phyloP scores from a whole-genome alignment of 805 yeast genomes.

The Suhomyces faveliae region DNA sequence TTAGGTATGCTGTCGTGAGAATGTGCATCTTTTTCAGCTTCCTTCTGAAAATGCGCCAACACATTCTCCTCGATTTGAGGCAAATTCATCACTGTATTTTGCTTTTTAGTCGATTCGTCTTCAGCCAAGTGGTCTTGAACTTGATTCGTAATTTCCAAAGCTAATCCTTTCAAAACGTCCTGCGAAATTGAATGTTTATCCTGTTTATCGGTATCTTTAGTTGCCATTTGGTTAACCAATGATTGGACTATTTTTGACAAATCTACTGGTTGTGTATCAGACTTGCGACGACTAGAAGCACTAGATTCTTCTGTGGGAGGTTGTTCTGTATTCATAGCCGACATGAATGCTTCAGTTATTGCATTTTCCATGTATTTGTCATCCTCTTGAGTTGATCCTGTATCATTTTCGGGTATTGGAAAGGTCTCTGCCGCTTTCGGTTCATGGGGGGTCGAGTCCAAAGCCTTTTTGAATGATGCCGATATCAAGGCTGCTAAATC shows the following conservation, averaged over 20 bases:
- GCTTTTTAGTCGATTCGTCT: slow-evolving; percentile 12
- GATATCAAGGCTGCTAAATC: slow-evolving; percentile 12
- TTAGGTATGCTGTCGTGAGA: background rate
- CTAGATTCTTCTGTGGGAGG: background rate
- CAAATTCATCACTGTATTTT: slow-evolving; percentile 14
- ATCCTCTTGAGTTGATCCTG: background rate
- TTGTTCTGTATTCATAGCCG: slow-evolving; percentile 12
- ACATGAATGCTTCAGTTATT: slow-evolving; percentile 29
- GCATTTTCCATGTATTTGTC: slow-evolving; percentile 23
- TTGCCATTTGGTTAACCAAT: slow-evolving; percentile 23
- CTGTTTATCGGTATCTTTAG: slow-evolving; percentile 7
- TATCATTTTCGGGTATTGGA: background rate
- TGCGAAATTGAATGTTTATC: slow-evolving; percentile 15
- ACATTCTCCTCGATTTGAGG: slow-evolving; percentile 38
- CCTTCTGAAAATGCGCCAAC: slow-evolving; percentile 36
- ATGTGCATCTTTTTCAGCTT: slow-evolving; percentile 26
- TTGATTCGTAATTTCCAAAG: slow-evolving; percentile 29
- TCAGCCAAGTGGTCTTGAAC: slow-evolving; percentile 26
- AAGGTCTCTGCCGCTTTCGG: background rate
- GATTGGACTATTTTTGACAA: slow-evolving; percentile 27
- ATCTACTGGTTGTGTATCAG: slow-evolving; percentile 11
- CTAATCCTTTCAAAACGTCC: slow-evolving; percentile 28
- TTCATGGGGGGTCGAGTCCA: slow-evolving; percentile 2
- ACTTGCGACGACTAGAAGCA: background rate
- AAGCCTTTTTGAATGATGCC: slow-evolving; percentile 10